Evolutionary conservation across 2,329 filamentous ascomycete genomes (phyloP).

Genomic region (Fusarium globosum): DNA sequence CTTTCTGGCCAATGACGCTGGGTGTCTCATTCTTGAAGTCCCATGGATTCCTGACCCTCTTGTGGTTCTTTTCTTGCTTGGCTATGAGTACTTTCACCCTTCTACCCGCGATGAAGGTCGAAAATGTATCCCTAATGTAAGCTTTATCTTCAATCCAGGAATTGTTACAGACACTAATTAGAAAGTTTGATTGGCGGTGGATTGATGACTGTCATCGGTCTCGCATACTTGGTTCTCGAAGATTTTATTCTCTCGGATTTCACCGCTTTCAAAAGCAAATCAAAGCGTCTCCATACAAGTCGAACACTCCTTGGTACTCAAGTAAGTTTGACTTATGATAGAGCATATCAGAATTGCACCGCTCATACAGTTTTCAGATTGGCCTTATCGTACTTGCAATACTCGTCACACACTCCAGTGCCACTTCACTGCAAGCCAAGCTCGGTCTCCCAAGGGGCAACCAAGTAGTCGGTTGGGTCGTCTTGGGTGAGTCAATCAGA

Average conservation of each 20-base stretch:
- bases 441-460: constrained; percentile 87
- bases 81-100: constrained; percentile 93
- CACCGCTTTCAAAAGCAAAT: constrained; percentile 41
- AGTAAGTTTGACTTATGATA: constrained; percentile 52
- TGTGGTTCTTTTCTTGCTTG: constrained; percentile 81
- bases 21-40: constrained; percentile 77
- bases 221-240: constrained; percentile 84
- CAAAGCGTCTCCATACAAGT: constrained; percentile 58
- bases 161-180: constrained; percentile 14
- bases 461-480: constrained; percentile 85
- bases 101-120: constrained; percentile 85
- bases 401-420: constrained; percentile 86
- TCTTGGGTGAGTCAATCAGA: constrained; percentile 67
- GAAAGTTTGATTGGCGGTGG: constrained; percentile 76
- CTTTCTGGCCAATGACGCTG: constrained; percentile 81
- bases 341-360: background rate
- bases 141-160: constrained; percentile 31
- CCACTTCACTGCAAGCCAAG: constrained; percentile 86
- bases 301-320: constrained; percentile 74
- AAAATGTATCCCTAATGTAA: constrained; percentile 80
- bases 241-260: constrained; percentile 65
- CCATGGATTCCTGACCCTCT: constrained; percentile 71
- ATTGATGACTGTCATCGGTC: constrained; percentile 80
- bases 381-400: constrained; percentile 85
- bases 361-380: constrained; percentile 57